phyloP scores from a whole-genome alignment of 176 grass and related monocot species.

The Bonia amplexicaulis region DNA sequence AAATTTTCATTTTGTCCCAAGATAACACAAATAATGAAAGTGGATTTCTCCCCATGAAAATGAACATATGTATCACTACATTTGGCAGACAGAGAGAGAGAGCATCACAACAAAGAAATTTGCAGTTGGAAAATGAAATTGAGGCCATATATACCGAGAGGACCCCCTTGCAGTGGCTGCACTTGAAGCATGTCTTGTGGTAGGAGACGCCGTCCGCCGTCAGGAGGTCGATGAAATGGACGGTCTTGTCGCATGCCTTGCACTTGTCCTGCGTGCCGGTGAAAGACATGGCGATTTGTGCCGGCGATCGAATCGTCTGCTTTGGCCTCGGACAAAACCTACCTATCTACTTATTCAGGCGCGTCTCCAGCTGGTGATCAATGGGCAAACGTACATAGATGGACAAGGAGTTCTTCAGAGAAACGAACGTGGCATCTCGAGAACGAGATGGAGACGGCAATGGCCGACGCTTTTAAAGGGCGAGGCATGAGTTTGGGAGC shows the following conservation, averaged over 20 bases:
- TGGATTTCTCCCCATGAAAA: neutral
- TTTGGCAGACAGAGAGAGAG: neutral
- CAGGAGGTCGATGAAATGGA: conserved; percentile 96
- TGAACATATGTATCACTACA: neutral
- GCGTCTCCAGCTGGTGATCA: neutral
- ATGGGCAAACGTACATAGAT: neutral
- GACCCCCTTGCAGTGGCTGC: conserved; percentile 78
- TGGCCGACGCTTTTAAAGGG: conserved; percentile 16
- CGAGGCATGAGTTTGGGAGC: conserved; percentile 34
- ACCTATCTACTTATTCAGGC: conserved; percentile 1
- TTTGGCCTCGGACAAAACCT: neutral
- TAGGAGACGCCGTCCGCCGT: conserved; percentile 68
- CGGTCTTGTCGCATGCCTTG: conserved; percentile 87
- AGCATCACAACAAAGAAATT: neutral
- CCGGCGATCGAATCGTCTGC: neutral
- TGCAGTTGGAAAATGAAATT: neutral
- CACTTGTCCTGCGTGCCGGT: conserved; percentile 98
- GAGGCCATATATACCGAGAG: conserved; percentile 54
- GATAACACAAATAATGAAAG: neutral
- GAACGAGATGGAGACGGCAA: conserved; percentile 5
- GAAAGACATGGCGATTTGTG: conserved; percentile 91
- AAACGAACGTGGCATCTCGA: conserved; percentile 12
- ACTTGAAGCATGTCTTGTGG: conserved; percentile 97
- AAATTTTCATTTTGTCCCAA: neutral
- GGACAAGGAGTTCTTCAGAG: neutral